Percentiles rank a stretch among this genome's conserved stretches.
These are phyloP conservation scores for Sarocladiaceae sp. DNA, from an alignment of 2,329 filamentous ascomycete genomes.

Conservation along the genomic window DNA sequence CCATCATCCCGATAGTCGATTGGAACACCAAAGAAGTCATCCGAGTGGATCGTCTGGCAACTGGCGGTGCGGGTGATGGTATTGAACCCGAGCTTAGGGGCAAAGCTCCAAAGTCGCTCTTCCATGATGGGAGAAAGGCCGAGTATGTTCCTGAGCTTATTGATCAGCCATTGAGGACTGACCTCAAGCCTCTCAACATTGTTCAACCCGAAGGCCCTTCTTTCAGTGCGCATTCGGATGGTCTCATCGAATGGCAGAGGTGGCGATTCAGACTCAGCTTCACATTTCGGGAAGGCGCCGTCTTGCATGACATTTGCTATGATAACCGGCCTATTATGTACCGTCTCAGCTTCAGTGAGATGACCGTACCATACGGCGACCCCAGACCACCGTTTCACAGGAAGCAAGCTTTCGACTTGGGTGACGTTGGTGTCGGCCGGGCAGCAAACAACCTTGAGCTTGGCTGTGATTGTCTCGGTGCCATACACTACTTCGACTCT, in stretches of 20 bases:
- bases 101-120: constrained; percentile 39
- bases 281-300: constrained; percentile 66
- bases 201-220: constrained; percentile 65
- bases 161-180: constrained; percentile 39
- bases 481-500: constrained; percentile 60
- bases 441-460: constrained; percentile 65
- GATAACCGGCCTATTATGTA: constrained; percentile 63
- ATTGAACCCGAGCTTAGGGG: constrained; percentile 29
- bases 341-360: constrained; percentile 63
- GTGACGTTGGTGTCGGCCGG: constrained; percentile 63
- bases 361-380: constrained; percentile 67
- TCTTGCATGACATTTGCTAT: constrained; percentile 66
- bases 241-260: constrained; percentile 57
- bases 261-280: constrained; percentile 68
- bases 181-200: constrained; percentile 67
- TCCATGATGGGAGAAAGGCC: constrained; percentile 34
- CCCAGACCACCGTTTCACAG: constrained; percentile 61
- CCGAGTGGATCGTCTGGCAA: constrained; percentile 53
- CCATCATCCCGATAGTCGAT: constrained; percentile 56
- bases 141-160: constrained; percentile 51
- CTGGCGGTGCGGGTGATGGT: constrained; percentile 40
- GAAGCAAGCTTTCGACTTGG: constrained; percentile 70
- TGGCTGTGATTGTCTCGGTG: constrained; percentile 67
- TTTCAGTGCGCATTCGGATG: constrained; percentile 51
- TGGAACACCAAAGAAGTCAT: constrained; percentile 49